Percentiles rank a stretch among this genome's conserved stretches.
phyloP scores from a whole-genome alignment of 768 basidiomycete species.

The Mycena indigotica region DNA sequence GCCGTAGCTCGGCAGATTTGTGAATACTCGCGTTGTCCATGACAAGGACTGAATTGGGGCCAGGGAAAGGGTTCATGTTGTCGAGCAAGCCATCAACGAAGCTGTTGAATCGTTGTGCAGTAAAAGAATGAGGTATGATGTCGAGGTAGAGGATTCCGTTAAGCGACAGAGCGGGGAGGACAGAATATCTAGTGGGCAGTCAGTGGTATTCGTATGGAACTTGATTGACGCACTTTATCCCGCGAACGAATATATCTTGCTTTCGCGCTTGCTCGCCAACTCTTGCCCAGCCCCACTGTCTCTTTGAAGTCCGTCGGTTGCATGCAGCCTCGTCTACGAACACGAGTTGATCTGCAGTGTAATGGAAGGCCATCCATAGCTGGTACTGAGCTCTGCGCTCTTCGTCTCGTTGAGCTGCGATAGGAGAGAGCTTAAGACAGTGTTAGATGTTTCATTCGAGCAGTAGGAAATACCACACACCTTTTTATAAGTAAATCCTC shows the following conservation, averaged over 20 bases:
- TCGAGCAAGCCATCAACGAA: constrained; percentile 28
- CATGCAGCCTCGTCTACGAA: constrained; percentile 30
- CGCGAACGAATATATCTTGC: constrained; percentile 10
- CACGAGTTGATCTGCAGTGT: constrained; percentile 22
- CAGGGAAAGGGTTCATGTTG: constrained; percentile 34
- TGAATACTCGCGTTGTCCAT: constrained; percentile 40
- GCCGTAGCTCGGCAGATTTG: constrained; percentile 21
- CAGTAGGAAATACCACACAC: constrained; percentile 1
- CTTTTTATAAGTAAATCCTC: constrained; percentile 25
- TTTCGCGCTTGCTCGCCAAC: constrained; percentile 19
- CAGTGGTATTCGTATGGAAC: neutral
- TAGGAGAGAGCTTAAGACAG: constrained; percentile 15
- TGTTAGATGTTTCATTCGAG: neutral
- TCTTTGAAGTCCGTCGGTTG: constrained; percentile 25
- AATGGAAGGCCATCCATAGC: constrained; percentile 6
- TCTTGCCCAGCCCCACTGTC: constrained; percentile 26
- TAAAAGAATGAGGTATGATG: constrained; percentile 31
- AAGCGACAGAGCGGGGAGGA: constrained; percentile 32
- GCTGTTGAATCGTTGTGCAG: constrained; percentile 19
- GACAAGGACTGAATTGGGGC: constrained; percentile 32
- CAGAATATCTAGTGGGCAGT: constrained; percentile 32
- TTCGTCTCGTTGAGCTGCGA: constrained; percentile 15
- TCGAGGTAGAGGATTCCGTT: constrained; percentile 29
- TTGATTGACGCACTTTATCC: constrained; percentile 7
- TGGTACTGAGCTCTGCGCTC: constrained; percentile 4